Evolutionary conservation across 441 rosid species (phyloP), one percentile per base, ranked within the genome.

Genomic region (Omphalea diandra): DNA sequence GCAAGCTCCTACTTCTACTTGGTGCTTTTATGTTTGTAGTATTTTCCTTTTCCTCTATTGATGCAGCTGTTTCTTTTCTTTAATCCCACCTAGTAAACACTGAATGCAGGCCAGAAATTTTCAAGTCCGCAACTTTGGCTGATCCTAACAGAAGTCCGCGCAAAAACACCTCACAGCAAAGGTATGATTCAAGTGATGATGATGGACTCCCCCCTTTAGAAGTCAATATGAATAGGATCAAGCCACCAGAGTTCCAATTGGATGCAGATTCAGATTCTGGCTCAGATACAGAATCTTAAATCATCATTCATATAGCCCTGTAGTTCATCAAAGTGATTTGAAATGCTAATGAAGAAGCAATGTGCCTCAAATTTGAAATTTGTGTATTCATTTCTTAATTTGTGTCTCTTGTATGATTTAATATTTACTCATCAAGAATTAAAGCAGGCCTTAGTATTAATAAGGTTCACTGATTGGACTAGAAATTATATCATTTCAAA

Each of bases 161-260:
- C 9, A 62, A 38, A 56, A 71, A 76, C 49, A 32, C 77, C 49
- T 20, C 73, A 24, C 43, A 69, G 41, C 67, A 78, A 70, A 79
- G n/a, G n/a, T n/a, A n/a, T n/a, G n/a, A 73, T 65, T 76, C 82
- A 0, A 88, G 81, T 79, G 89, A 86, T 52, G 91, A 87, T 44
- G 93, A 85, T 62, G 92, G 82, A 52, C 83, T 92, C 41, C 94
- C 97, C 0, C 99, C 92, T 14, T 64, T 95, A 73, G 98, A 89
- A 82, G 91, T 91, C 66, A 95, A 95, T 75, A 79, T 75, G 32
- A 92, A 94, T 75, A 88, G 97, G 80, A 62, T 82, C 54, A 85
- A 77, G 76, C 89, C 87, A 0, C 67, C 73, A 61, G 81, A 86
- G 46, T 69, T 75, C 81, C 86, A 82, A 33, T 72, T 77, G 27